Evolutionary conservation across 345 rosid genomes (phyloP), one percentile per base, ranked within the genome.

Genomic region (Hibiscus syriacus): DNA sequence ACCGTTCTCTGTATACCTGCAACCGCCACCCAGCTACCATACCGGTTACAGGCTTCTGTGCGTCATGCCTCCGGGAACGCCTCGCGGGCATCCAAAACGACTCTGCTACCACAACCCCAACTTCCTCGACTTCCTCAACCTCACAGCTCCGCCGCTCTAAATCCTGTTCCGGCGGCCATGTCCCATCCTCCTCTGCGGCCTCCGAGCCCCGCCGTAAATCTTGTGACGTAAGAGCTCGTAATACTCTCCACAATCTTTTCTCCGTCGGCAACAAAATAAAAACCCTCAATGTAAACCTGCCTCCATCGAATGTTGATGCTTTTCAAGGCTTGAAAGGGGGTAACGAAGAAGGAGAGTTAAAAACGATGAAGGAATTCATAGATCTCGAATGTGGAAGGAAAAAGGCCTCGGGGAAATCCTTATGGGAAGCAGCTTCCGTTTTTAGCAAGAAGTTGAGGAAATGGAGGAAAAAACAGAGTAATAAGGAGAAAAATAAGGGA

Each of bases 361-460:
- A 72, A 74, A 83, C 86, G 25, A 80, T 85, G 85, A 83, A 79
- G 75, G 92, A 87, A 53, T 79, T 85, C 60, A 80, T 87, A 78
- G 92, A 87, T 80, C 90, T 85, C 72, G 92, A 85, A 63, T 61
- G 72, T 76, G 79, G 73, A 53, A 73, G 64, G 56, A 81, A 77
- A 76, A 83, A 72, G 63, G 36, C 32, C 62, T 48, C 49, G 23
- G 64, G 79, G 23, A 73, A 68, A 83, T 5, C 78, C 76, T 62
- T 70, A 8, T 80, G 86, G 89, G 81, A 76, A 34, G 78, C 73
- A 6, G 83, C 90, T 72, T 79, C 87, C 2, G 74, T 70, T 29
- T 80, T 87, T n/a, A 76, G 85, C 30, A 80, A 79, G 58, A 85
- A 82, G 48, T 78, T 79, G 69, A 77, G 77, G 70, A 85, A 80